Evolutionary conservation across 192 early-diverging fungal species (phyloP).

Genomic region (Diversispora epigaea): DNA sequence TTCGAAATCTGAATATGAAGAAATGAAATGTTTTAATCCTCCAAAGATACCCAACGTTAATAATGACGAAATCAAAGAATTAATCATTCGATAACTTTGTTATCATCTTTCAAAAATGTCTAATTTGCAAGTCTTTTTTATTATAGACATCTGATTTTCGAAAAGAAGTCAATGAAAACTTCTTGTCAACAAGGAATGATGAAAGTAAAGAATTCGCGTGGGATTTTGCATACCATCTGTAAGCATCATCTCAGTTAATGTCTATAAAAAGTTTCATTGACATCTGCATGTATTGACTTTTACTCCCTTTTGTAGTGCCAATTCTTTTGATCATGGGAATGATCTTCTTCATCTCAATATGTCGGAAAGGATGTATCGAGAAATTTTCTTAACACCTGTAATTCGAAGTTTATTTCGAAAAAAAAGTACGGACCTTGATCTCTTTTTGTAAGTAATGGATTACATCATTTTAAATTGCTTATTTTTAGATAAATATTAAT

Average conservation of each 20-base stretch:
- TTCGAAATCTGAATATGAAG: not conserved
- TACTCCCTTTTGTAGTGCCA: not conserved
- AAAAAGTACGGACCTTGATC: not conserved
- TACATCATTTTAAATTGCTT: conserved; percentile 3
- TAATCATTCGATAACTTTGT: not conserved
- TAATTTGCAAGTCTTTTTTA: not conserved
- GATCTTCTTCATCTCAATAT: not conserved
- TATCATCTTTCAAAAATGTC: not conserved
- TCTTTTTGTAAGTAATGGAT: conserved; percentile 32
- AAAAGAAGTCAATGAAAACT: conserved; percentile 20
- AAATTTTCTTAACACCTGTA: conserved; percentile 11
- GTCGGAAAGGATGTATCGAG: conserved; percentile 19
- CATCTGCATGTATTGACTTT: not conserved
- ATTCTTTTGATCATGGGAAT: conserved; percentile 17
- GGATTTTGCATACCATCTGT: conserved; percentile 13
- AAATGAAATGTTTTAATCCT: not conserved
- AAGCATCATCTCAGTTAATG: conserved; percentile 5
- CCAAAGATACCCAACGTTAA: not conserved
- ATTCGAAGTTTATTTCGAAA: no score
- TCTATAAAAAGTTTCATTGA: not conserved
- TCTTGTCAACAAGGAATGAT: not conserved
- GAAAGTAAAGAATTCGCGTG: conserved; percentile 1
- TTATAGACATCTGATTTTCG: conserved; percentile 10
- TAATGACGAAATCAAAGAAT: not conserved
- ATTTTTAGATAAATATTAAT: conserved; percentile 14